Evolutionary conservation across 1,139 yeast species (phyloP).

Genomic region (Candida tunisiensis): DNA sequence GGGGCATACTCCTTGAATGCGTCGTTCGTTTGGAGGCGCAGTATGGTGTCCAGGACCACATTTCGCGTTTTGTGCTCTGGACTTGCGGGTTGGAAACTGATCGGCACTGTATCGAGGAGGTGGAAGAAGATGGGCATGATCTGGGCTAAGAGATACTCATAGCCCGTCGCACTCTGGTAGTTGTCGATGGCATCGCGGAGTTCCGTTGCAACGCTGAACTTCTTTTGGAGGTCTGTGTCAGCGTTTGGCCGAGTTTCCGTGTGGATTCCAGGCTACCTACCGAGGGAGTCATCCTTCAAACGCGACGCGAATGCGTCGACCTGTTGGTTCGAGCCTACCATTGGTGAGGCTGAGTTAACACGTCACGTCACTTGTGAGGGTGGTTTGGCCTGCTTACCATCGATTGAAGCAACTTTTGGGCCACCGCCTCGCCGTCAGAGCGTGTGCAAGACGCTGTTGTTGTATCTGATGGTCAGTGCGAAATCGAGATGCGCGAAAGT

Average conservation of each 20-base stretch:
- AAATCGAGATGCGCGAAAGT: too few species aligned
- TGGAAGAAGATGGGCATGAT: constrained; percentile 16
- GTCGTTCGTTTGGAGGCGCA: constrained; percentile 72
- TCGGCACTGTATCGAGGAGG: constrained; percentile 49
- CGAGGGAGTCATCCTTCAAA: constrained; percentile 28
- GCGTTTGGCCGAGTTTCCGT: not conserved
- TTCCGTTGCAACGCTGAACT: constrained; percentile 59
- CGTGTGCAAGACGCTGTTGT: too few species aligned
- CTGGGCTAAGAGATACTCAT: constrained; percentile 27
- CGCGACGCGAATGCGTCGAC: constrained; percentile 46
- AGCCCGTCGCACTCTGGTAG: constrained; percentile 64
- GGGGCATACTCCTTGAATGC: constrained; percentile 58
- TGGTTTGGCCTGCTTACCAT: too few species aligned
- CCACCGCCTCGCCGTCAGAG: too few species aligned
- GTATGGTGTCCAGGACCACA: constrained; percentile 52
- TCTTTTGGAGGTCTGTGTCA: constrained; percentile 33
- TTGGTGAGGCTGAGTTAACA: not conserved
- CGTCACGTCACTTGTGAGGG: too few species aligned
- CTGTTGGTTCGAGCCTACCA: constrained; percentile 20
- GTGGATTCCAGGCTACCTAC: constrained; percentile 6
- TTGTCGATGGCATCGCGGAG: constrained; percentile 74
- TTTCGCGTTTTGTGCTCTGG: constrained; percentile 10
- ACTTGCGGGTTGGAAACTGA: constrained; percentile 33
- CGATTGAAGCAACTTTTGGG: too few species aligned
- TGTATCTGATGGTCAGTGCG: too few species aligned